Evolutionary conservation across 2,329 filamentous ascomycete genomes (phyloP), one percentile per base, ranked within the genome.

Genomic region (Tolypocladium nubicola): DNA sequence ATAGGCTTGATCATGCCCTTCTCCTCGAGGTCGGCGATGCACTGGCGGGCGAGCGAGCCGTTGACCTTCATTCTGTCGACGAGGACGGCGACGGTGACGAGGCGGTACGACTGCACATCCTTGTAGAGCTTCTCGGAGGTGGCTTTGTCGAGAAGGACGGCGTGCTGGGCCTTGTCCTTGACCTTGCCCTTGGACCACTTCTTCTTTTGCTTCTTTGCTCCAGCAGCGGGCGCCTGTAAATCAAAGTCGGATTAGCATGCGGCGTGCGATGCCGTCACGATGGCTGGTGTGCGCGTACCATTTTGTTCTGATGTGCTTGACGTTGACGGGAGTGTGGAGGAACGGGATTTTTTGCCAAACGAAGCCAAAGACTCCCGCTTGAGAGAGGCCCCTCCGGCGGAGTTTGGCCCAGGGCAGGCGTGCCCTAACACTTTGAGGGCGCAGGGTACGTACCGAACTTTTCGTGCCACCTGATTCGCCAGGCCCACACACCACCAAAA

Each of bases 81-180:
- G 73, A 99, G 91, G 71, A 90, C 93, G 73, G 94, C 92, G 73
- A 97, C 89, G 75, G 94, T 97, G 81, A 99, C 91, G 78, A 99
- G 91, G 75, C 94, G 91, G 89, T 97, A 99, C 65, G 94, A 97
- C 81, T 97, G 94, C 72, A 99, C 95, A 86, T 99, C 94, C 85
- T 99, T 99, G 85, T 96, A 89, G 78, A 99, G 91, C 85, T 95
- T 96, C 81, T 99, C 94, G 68, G 88, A 89, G 75, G 88, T 96
- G 80, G 83, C 75, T 87, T 99, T 99, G 85, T 99, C 94, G 81
- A 99, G 90, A 75, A 97, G 84, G 79, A 99, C 94, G 79, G 89
- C 90, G 86, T 99, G 94, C 79, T 97, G 89, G 80, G 94, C 93
- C 92, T 99, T 99, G 87, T 99, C 94, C 94, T 99, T 99, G 84